Evolutionary conservation across 306 rosid species (phyloP), one percentile per base, ranked within the genome.

Genomic region (Bauhinia variegata): DNA sequence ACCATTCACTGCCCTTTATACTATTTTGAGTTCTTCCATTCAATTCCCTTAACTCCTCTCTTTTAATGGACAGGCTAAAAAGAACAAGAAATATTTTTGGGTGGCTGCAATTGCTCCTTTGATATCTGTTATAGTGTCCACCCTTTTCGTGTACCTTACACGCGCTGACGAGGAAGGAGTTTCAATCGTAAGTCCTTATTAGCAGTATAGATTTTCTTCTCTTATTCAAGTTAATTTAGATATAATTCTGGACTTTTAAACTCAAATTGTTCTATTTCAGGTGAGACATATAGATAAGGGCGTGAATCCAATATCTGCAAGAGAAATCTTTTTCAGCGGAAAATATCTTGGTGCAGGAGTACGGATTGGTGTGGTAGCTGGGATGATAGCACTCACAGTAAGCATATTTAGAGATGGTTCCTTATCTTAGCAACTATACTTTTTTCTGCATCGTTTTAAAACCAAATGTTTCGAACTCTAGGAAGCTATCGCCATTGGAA

Each of bases 401-500:
- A 82, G 88, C 8, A 42, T 62, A 13, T 18, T 53, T 47, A 38
- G 2, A 7, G 2, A 30, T 13, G 58, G 65, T 12, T 70, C 19
- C 18, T 46, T 37, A 28, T 11, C 11, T 11, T 1, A 10, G 11
- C 8, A 47, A 31, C 16, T 5, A 5, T 3, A 23, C 2, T 37
- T 13, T 33, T 65, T 54, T 28, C 18, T 73, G 23, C 8, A 16
- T 1, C n/a, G 15, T 11, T 60, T 57, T 13, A 39, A 46, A 16
- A 12, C 32, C 18, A 55, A 17, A 13, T 72, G 0, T 5, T n/a
- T 28, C 31, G 11, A 15, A 65, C 14, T 60, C 11, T 23, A 92
- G 96, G 98, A 93, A 89, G 98, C 89, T 37, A 83, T 89, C 50
- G 96, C 98, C 3, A 89, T 93, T 72, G 98, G 80, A 28, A 93